Base-by-base conservation (phyloP, 2,329 filamentous ascomycete species). In the Beauveria rudraprayagi region DNA sequence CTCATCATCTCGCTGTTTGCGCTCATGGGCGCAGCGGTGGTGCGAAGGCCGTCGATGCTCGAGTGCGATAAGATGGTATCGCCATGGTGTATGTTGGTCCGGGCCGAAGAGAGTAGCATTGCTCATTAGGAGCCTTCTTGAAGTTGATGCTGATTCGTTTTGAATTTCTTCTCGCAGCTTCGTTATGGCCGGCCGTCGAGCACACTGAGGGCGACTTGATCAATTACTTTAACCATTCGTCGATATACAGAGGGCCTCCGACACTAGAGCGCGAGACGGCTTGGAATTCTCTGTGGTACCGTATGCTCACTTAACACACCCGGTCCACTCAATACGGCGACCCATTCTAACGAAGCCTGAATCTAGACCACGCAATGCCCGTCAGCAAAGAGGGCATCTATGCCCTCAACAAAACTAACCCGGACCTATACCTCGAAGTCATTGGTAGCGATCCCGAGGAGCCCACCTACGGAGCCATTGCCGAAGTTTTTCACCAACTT, bases 401-500 rank as follows among this genome's bases (percentile, higher is more conserved):
- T 22, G 50, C 50, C 9, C 58, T 60, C 28, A 60, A 60, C 50
- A 54, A 8, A 19, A 60, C 50, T 5, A 30, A 60, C 41, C 58
- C 58, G 5, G 58, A 60, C 19, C 51, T 54, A 5, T 60, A 60
- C 46, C 47, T 48, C 22, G 60, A 61, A 19, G 55, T 60, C 37
- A 58, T 60, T 11, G 55, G 62, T 30, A 22, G 61, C 16, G 40
- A 60, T 57, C 55, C 56, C 11, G 10, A 53, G 16, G 56, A 63
- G 3, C 58, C 61, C 4, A 61, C 41, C 17, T 62, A 63, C 2
- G 57, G 48, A 19, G 58, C 51, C 3, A 63, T 65, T 30, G 34
- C 63, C 14, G 54, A 65, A 17, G 63, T 65, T 3, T 65, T 63
- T 30, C 63, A 65, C 53, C 60, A 65, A 43, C 62, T 65, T 7